phyloP scores from a whole-genome alignment of 345 rosid genomes.

The Hibiscus trionum region DNA sequence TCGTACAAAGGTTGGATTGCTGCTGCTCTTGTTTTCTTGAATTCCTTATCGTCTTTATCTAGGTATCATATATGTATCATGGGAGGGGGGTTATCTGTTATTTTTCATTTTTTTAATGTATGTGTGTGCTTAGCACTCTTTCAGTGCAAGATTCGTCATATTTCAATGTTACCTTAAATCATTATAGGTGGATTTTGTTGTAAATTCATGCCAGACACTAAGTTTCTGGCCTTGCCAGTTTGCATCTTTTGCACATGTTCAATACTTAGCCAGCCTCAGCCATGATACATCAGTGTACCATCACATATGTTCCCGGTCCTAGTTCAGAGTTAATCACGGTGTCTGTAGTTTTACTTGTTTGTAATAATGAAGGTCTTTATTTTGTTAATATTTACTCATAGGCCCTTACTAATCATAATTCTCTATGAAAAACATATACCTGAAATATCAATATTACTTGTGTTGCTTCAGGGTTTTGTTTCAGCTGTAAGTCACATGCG shows the following conservation, averaged over 20 bases:
- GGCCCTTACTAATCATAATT: neutral
- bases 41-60: neutral
- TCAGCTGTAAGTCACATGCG: conserved; percentile 92
- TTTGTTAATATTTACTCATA: neutral
- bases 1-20: conserved; percentile 71
- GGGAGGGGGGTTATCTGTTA: neutral
- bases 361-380: neutral
- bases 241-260: neutral
- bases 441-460: neutral
- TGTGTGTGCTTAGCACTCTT: neutral
- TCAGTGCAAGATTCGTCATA: neutral
- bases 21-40: neutral
- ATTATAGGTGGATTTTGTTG: neutral
- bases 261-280: neutral
- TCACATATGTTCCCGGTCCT: neutral
- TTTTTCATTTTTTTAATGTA: neutral
- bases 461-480: conserved; percentile 75
- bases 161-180: neutral
- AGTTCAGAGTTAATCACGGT: neutral
- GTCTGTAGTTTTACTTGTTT: neutral
- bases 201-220: neutral
- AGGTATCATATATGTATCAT: neutral
- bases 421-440: neutral
- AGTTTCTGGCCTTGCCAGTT: neutral
- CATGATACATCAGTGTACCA: neutral